Base-by-base conservation (phyloP, 495 filamentous ascomycete species). In the Rostrohypoxylon terebratum region DNA sequence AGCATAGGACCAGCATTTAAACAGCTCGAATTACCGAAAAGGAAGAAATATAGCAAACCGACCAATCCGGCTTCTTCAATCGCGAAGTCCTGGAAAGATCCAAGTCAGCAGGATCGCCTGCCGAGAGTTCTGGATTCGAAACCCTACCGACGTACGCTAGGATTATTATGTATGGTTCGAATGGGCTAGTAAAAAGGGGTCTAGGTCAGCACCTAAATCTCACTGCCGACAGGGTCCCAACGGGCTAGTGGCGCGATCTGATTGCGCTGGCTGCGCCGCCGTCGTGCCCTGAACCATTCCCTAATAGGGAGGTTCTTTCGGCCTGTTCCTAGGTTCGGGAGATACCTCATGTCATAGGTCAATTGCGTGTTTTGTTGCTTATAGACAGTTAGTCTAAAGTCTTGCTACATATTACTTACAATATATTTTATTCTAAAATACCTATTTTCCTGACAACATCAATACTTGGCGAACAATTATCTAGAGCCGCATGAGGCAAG, bases 231-330 rank as follows among this genome's bases (percentile, higher is more conserved):
- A 50, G 31, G 51, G 31, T 36, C 14, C 14, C n/a, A n/a, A n/a
- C n/a, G n/a, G n/a, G n/a, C n/a, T 18, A 4, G 48, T 50, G 3
- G 48, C 58, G 66, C 48, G 59, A 50, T 63, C 62, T 47, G 38
- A 31, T n/a, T 51, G 61, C 33, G 25, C 31, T 28, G 25, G 16
- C 31, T 44, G 62, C 44, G 48, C 31, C 25, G 48, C 51, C 10
- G 51, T 9, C 20, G 25, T 48, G 21, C 31, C 33, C 60, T 55
- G 42, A 44, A 42, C 65, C 45, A 65, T 69, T 59, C 69, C 73
- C 21, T 31, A 68, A 75, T 69, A 66, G 59, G 73, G 64, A 72
- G 69, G 72, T 74, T 51, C 40, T 25, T 31, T n/a, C 25, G 53
- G 53, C 44, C 20, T 14, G 10, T 25, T 23, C 28, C 23, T 31